Percentiles rank a stretch among this genome's conserved stretches.
These are phyloP conservation scores for Nakataea oryzae DNA, from an alignment of 2,329 filamentous ascomycete species.

Conservation along the genomic window DNA sequence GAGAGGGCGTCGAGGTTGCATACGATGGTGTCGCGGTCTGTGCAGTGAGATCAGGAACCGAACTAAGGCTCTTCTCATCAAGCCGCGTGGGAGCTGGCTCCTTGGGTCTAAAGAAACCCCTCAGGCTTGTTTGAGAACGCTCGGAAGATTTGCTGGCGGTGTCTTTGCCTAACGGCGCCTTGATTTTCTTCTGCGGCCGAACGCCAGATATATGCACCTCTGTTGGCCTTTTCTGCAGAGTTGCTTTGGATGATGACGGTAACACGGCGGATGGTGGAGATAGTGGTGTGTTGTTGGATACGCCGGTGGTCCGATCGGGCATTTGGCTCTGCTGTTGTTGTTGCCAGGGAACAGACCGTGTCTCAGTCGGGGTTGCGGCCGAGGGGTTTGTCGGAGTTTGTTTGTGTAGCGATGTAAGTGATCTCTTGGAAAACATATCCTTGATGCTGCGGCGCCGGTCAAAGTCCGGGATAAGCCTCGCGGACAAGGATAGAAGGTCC, in stretches of 20 bases:
- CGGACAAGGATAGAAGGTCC: slow-evolving; percentile 64
- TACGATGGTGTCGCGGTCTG: not conserved
- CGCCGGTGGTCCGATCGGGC: not conserved
- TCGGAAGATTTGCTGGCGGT: slow-evolving; percentile 3
- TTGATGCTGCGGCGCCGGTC: slow-evolving; percentile 75
- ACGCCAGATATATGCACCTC: slow-evolving; percentile 5
- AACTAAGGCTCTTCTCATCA: not conserved
- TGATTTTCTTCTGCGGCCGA: slow-evolving; percentile 36
- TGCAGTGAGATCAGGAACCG: too few species aligned
- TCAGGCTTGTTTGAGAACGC: slow-evolving; percentile 1
- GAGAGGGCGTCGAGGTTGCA: too few species aligned
- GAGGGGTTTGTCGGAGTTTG: not conserved
- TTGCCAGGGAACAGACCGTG: not conserved
- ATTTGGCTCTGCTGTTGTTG: not conserved
- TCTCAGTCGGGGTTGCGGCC: not conserved
- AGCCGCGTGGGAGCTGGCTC: not conserved
- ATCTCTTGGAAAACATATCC: slow-evolving; percentile 75
- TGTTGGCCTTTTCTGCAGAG: not conserved
- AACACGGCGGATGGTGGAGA: not conserved
- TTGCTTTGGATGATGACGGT: not conserved
- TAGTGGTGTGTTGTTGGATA: not conserved
- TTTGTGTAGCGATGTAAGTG: slow-evolving; percentile 10
- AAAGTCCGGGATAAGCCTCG: slow-evolving; percentile 79
- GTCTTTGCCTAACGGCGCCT: slow-evolving; percentile 15
- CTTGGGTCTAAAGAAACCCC: slow-evolving; percentile 1